Conservation (phyloP, 148 eudicot genomes). For the Spergularia marina region DNA sequence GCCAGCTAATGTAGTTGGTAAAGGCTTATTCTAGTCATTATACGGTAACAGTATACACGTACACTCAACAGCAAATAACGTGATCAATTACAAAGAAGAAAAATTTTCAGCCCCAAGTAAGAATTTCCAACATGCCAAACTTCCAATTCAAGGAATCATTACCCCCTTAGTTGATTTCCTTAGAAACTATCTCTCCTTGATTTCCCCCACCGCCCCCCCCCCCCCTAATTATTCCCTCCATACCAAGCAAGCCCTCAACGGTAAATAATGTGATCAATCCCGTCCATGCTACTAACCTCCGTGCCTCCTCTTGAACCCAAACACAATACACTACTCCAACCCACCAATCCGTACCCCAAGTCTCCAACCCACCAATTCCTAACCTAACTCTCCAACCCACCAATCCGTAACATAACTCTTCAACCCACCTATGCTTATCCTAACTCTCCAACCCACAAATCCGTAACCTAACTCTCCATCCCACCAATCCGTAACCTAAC, state of each 20-base stretch:
- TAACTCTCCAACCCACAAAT: too few relatives aligned
- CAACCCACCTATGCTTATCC: too few relatives aligned
- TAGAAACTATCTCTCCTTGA: background rate
- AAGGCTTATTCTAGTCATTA: too few relatives aligned
- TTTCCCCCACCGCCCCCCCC: background rate
- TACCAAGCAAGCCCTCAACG: background rate
- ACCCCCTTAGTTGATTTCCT: background rate
- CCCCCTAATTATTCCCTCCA: background rate
- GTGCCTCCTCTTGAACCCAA: background rate
- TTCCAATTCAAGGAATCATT: background rate
- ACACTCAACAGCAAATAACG: background rate
- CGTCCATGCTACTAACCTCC: background rate
- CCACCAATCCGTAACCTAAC: background rate
- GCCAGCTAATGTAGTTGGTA: too few relatives aligned
- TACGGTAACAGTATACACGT: too few relatives aligned
- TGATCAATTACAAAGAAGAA: background rate
- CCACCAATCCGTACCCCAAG: background rate
- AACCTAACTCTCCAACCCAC: too few relatives aligned
- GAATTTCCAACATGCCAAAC: too few relatives aligned
- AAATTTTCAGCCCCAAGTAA: too few relatives aligned
- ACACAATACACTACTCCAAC: background rate
- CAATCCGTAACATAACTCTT: too few relatives aligned
- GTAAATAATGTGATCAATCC: background rate
- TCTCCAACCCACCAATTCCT: background rate
- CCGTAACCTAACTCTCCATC: too few relatives aligned